phyloP scores from a whole-genome alignment of 2,329 filamentous ascomycete species.

The Cercospora sesami region DNA sequence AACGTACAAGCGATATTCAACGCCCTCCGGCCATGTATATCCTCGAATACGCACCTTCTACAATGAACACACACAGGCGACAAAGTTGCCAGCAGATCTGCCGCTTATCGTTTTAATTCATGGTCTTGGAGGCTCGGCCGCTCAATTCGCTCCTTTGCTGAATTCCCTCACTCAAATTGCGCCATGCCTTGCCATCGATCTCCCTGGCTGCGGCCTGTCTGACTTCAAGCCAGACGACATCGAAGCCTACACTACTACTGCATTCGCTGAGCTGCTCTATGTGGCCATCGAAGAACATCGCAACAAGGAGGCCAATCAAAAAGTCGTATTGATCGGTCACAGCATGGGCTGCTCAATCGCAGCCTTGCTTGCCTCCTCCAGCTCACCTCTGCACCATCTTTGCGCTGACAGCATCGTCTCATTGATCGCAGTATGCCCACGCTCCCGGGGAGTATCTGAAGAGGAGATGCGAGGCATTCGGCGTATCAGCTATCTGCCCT shows the following conservation, averaged over 20 bases:
- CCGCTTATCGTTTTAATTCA: conserved; percentile 90
- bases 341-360: conserved; percentile 85
- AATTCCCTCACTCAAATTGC: conserved; percentile 61
- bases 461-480: conserved; percentile 50
- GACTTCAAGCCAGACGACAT: conserved; percentile 68
- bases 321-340: conserved; percentile 79
- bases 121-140: conserved; percentile 85
- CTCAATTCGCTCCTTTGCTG: conserved; percentile 82
- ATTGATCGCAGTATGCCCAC: conserved; percentile 78
- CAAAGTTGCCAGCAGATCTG: conserved; percentile 72
- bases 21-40: conserved; percentile 67
- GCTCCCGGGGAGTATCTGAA: conserved; percentile 56
- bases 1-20: conserved; percentile 69
- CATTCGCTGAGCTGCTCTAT: conserved; percentile 72
- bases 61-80: conserved; percentile 76
- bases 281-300: conserved; percentile 72
- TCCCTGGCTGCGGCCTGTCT: conserved; percentile 86
- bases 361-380: conserved; percentile 66
- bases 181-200: conserved; percentile 81
- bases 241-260: conserved; percentile 76
- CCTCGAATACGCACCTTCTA: conserved; percentile 79
- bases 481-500: conserved; percentile 67
- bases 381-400: conserved; percentile 54
- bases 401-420: conserved; percentile 66
- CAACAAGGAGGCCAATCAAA: conserved; percentile 63